Base-by-base conservation (phyloP, 2,329 filamentous ascomycete species). In the Sclerotinia minor region DNA sequence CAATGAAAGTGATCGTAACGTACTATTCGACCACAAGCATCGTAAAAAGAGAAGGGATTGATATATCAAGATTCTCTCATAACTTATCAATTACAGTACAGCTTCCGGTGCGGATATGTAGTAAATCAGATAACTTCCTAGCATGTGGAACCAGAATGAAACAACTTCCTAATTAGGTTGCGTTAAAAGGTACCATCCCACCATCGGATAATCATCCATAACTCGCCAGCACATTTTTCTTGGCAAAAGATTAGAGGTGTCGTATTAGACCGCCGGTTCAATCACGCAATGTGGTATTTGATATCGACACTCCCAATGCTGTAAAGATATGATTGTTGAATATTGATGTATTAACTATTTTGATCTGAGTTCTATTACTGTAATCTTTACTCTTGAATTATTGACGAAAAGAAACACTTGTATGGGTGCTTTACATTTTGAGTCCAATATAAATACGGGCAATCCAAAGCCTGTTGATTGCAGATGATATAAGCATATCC, bases 91-190 rank as follows among this genome's bases (percentile, higher is more conserved):
- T 35, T 41, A 24, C 29, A 2, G 29, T 29, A 29, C 17, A 41
- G 3, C 21, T 26, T 21, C 24, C 41, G 6, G 29, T 44, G n/a
- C 2, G 15, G 19, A 29, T 15, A 29, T 21, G 24, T n/a, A n/a
- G n/a, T n/a, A 29, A 32, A 59, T 59, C 55, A 24, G 21, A 45
- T 45, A 19, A 13, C 26, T 45, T 59, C 32, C 19, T 5, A n/a
- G n/a, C n/a, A 24, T 24, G 21, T 60, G 58, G 44, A 47, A 49
- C 44, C 21, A 35, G 21, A 24, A 13, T 21, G n/a, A 49, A 61
- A n/a, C 26, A 61, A 61, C 58, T 61, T 61, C 58, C 58, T 61
- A 49, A 49, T 49, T 61, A 19, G 58, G 58, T 24, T 32, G 13
- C 21, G 47, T 13, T 3, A 38, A 29, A 45, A 59, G 15, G 57